Percentiles rank a stretch among this genome's conserved stretches.
Conservation (phyloP, 1,284 basidiomycete species). For the Chalciporus sp. region DNA sequence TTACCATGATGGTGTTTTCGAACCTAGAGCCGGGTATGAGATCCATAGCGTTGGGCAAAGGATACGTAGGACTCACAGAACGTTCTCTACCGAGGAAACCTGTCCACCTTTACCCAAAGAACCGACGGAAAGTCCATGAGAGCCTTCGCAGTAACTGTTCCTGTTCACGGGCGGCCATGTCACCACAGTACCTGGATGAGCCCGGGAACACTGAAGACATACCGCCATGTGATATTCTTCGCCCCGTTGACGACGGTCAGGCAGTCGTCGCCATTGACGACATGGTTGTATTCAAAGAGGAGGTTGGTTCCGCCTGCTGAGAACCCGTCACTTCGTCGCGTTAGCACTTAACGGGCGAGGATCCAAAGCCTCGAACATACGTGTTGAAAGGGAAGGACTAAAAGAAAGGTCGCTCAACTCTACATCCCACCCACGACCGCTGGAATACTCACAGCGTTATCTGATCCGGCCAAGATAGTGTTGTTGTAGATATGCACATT, state of each 20-base stretch:
- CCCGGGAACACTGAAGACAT: background rate
- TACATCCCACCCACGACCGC: background rate
- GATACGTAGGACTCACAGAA: constrained; percentile 35
- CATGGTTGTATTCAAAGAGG: constrained; percentile 58
- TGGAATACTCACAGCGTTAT: constrained; percentile 23
- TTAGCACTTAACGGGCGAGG: constrained; percentile 29
- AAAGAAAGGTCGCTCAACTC: background rate
- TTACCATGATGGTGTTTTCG: constrained; percentile 57
- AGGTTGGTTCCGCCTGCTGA: background rate
- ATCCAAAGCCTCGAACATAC: background rate
- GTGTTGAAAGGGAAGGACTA: constrained; percentile 58
- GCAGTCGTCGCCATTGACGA: constrained; percentile 66
- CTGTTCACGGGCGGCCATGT: constrained; percentile 27
- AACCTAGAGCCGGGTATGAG: constrained; percentile 27
- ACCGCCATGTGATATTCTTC: constrained; percentile 59
- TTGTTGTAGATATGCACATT: constrained; percentile 59
- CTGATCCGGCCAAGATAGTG: constrained; percentile 52
- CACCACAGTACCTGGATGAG: no score
- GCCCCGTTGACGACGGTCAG: constrained; percentile 59
- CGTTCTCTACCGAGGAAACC: constrained; percentile 55
- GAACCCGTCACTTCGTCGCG: background rate
- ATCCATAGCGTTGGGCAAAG: no score
- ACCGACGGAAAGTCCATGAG: constrained; percentile 64
- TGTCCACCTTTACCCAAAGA: constrained; percentile 55
- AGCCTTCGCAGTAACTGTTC: constrained; percentile 55